Evolutionary conservation across 257 asterid species (phyloP).

Genomic region (Petunia secreta): DNA sequence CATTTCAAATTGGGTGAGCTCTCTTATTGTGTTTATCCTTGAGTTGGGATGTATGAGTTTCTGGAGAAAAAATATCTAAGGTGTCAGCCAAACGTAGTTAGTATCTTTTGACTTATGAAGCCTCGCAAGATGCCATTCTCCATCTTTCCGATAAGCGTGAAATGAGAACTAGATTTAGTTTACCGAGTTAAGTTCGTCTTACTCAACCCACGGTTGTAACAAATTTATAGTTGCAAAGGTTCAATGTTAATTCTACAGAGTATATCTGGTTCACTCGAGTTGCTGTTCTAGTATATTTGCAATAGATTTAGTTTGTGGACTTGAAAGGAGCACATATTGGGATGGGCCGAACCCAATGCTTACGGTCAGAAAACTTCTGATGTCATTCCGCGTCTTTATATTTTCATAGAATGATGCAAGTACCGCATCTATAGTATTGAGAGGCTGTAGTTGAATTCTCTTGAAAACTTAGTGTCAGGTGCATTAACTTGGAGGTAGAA

Average conservation of each 20-base stretch:
- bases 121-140: neutral
- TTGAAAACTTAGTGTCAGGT: neutral
- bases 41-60: neutral
- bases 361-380: neutral
- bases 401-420: neutral
- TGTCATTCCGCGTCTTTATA: neutral
- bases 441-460: neutral
- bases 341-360: neutral
- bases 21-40: neutral
- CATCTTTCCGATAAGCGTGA: neutral
- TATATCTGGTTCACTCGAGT: neutral
- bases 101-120: neutral
- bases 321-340: neutral
- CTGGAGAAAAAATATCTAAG: neutral
- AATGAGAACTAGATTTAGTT: neutral
- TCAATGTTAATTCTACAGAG: neutral
- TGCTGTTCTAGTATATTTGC: neutral
- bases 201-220: neutral
- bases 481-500: neutral
- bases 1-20: neutral
- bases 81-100: neutral
- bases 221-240: neutral
- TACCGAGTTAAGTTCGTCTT: neutral
- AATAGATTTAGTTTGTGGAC: slow-evolving; percentile 3
- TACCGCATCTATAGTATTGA: neutral